These are phyloP conservation scores for Monosporozyma aquatica DNA, from an alignment of 805 yeast genomes.

Conservation along the genomic window DNA sequence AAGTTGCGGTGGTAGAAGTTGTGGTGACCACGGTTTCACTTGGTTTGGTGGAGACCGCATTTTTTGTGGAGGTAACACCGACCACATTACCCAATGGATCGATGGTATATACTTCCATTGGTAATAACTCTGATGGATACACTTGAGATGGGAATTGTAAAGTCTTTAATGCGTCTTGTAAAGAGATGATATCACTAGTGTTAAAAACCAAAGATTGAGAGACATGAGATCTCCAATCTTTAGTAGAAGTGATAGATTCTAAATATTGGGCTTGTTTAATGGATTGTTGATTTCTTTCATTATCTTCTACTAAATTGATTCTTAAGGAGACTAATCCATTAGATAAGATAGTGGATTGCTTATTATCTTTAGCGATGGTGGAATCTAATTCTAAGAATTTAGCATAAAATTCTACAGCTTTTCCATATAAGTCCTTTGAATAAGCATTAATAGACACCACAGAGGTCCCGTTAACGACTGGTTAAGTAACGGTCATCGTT, in stretches of 20 bases:
- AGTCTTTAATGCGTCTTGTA: constrained; percentile 23
- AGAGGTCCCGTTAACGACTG: constrained; percentile 46
- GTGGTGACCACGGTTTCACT: constrained; percentile 10
- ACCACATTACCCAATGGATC: constrained; percentile 81
- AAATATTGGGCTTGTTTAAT: constrained; percentile 15
- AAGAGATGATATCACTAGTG: constrained; percentile 24
- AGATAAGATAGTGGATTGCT: constrained; percentile 11
- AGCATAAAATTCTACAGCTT: constrained; percentile 47
- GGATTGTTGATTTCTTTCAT: constrained; percentile 18
- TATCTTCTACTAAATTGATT: constrained; percentile 18
- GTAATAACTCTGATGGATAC: constrained; percentile 63
- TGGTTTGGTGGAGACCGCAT: constrained; percentile 45
- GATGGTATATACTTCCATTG: constrained; percentile 62
- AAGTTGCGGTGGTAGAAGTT: constrained; percentile 3
- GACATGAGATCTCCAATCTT: constrained; percentile 45
- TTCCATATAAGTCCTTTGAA: constrained; percentile 34
- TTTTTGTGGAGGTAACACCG: constrained; percentile 62
- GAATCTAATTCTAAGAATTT: constrained; percentile 16
- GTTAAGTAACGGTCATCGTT: constrained; percentile 8
- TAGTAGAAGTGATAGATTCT: constrained; percentile 9
- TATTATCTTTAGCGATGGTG: background rate
- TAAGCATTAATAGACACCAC: constrained; percentile 45
- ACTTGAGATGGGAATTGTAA: constrained; percentile 39
- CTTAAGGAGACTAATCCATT: constrained; percentile 23
- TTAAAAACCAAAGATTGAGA: constrained; percentile 33